Conservation (phyloP, 192 early-diverging fungal genomes). For the Jimgerdemannia lactiflua region DNA sequence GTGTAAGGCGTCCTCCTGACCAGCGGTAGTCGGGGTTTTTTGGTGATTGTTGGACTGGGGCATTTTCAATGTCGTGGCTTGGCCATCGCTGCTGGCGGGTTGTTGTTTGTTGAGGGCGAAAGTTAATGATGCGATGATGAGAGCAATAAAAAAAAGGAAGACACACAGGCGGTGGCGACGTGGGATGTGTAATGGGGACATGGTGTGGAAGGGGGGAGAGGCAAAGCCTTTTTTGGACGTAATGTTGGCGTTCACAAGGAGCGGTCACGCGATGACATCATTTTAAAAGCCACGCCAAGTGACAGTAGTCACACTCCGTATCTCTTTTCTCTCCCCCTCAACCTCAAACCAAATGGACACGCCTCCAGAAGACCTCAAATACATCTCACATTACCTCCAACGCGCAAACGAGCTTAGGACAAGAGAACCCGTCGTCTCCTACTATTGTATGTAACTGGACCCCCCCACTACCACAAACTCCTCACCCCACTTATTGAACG, state of each 20-base stretch:
- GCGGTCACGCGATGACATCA: not conserved
- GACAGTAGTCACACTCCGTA: not conserved
- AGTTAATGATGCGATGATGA: not conserved
- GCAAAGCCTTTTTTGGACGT: too few species aligned
- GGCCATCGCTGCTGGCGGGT: too few species aligned
- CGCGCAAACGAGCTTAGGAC: slow-evolving; percentile 73
- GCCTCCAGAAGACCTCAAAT: slow-evolving; percentile 62
- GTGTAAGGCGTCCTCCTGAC: too few species aligned
- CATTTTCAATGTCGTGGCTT: too few species aligned
- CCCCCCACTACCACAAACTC: not conserved
- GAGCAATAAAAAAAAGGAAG: not conserved
- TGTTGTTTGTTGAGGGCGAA: too few species aligned
- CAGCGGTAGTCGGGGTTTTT: too few species aligned
- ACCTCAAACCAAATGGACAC: not conserved
- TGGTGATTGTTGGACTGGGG: too few species aligned
- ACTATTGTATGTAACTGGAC: slow-evolving; percentile 75
- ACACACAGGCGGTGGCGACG: not conserved
- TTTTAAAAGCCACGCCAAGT: not conserved
- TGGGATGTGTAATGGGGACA: not conserved
- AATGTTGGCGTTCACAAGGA: too few species aligned
- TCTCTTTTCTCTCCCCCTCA: not conserved
- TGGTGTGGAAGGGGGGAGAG: not conserved
- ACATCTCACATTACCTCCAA: slow-evolving; percentile 77
- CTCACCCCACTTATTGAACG: not conserved
- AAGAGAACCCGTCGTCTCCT: slow-evolving; percentile 87